Conservation (phyloP, 2,329 filamentous ascomycete species). For the Scedosporium dehoogii region DNA sequence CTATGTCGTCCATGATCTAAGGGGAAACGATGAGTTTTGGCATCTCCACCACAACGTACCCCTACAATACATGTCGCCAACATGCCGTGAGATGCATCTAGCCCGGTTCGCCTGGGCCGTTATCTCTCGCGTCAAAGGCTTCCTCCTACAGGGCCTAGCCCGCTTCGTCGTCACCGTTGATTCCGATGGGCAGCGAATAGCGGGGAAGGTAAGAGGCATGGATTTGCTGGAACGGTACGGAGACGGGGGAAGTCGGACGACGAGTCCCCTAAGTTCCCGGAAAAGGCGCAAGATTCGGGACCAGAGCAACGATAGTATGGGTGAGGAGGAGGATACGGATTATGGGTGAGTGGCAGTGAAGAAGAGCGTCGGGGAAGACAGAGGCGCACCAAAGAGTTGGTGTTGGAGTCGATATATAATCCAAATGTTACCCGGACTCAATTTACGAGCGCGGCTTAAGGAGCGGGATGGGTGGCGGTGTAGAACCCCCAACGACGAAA, state of each 20-base stretch:
- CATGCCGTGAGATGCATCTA: not conserved
- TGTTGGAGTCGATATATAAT: too few species aligned
- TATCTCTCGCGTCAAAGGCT: not conserved
- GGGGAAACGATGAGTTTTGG: not conserved
- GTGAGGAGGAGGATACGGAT: too few species aligned
- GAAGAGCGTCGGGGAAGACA: too few species aligned
- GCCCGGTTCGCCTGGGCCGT: not conserved
- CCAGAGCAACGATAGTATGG: too few species aligned
- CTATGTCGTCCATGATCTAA: not conserved
- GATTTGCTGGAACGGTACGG: not conserved
- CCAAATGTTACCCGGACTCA: too few species aligned
- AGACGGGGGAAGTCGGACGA: not conserved
- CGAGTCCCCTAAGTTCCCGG: not conserved
- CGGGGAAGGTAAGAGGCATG: not conserved
- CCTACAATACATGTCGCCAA: not conserved
- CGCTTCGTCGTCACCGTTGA: not conserved
- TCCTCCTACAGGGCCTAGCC: not conserved
- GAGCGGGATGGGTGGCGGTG: too few species aligned
- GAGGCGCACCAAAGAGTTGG: too few species aligned
- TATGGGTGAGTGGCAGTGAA: too few species aligned
- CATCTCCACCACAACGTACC: not conserved
- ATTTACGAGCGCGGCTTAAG: too few species aligned
- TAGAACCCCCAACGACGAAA: too few species aligned
- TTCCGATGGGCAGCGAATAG: not conserved
- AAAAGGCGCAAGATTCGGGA: not conserved